These are phyloP conservation scores for Dryadomyces quercus-mongolicae DNA, from an alignment of 2,329 filamentous ascomycete genomes.

Conservation along the genomic window DNA sequence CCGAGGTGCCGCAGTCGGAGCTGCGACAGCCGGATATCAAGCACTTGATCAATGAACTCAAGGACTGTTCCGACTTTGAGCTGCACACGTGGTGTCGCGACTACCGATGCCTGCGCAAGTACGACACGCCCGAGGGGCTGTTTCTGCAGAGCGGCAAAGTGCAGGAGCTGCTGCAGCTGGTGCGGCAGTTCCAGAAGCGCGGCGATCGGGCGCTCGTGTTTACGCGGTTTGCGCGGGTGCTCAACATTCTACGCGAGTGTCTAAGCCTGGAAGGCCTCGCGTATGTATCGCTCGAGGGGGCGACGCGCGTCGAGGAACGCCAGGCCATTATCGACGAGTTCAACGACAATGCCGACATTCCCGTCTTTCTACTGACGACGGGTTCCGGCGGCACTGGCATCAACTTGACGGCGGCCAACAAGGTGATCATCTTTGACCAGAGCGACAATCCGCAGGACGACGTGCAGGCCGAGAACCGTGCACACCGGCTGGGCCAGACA, in stretches of 20 bases:
- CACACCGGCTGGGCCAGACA: conserved; percentile 86
- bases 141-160: conserved; percentile 70
- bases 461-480: conserved; percentile 94
- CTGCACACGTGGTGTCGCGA: conserved; percentile 54
- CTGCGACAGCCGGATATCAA: conserved; percentile 37
- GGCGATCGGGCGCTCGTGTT: conserved; percentile 86
- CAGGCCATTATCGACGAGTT: conserved; percentile 85
- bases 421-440: conserved; percentile 93
- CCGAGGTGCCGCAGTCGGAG: conserved; percentile 47
- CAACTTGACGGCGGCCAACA: conserved; percentile 91
- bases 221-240: conserved; percentile 82
- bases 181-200: conserved; percentile 60
- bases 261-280: conserved; percentile 59
- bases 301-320: conserved; percentile 67
- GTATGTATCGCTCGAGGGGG: conserved; percentile 79
- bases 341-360: conserved; percentile 61
- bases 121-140: conserved; percentile 39
- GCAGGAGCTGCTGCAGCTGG: conserved; percentile 62
- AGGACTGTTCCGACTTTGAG: conserved; percentile 49
- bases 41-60: conserved; percentile 43
- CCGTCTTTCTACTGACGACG: conserved; percentile 86
- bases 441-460: conserved; percentile 98
- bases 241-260: conserved; percentile 80
- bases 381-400: conserved; percentile 94
- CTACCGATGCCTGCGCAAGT: conserved; percentile 40